Base-by-base conservation (phyloP, 148 eudicot species). In the Talinum fruticosum region DNA sequence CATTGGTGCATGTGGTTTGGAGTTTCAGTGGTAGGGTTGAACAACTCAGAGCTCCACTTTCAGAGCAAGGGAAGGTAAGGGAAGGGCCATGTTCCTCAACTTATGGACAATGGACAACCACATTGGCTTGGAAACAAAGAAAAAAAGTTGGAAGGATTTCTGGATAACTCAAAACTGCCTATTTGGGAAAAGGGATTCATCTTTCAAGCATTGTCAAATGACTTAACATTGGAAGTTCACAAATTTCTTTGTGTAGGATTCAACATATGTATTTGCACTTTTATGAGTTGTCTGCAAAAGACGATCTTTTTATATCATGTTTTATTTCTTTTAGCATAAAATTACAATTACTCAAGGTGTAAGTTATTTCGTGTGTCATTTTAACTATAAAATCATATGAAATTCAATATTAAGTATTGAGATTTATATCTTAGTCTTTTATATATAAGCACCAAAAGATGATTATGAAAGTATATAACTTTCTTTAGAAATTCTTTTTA, bases 41-140 rank as follows among this genome's bases (percentile, higher is more conserved):
- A 74, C 82, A 79, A 32, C 78, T 30, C 57, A 74, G 59, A 74
- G 82, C 65, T 79, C 78, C 82, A 57, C 74, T 74, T 53, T 68
- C 32, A 57, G 54, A 67, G 82, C 67, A 74, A 79, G 51, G 45
- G 45, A 49, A 79, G 67, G 82, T 54, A 74, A 79, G 51, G 45
- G 45, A 49, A 79, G 67, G 77, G 66, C 61, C 69, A 68, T 77
- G 80, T 77, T 28, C 80, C 74, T 37, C 57, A 77, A 68, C 68
- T 30, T 33, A 69, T 54, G 66, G 75, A 38, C 75, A 57, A 6
- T 54, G 66, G 75, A 59, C 69, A 37, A 5, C 80, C 57, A 70
- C 53, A 57, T 44, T 78, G 57, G 28, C 57, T 47, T 26, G 24
- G 28, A 21, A 67, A 59, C 19, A 49, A 18, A 24, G 14, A 23